Percentiles rank a stretch among this genome's conserved stretches.
Evolutionary conservation across 2,329 filamentous ascomycete species (phyloP).

Genomic region (Microdochium bolleyi): DNA sequence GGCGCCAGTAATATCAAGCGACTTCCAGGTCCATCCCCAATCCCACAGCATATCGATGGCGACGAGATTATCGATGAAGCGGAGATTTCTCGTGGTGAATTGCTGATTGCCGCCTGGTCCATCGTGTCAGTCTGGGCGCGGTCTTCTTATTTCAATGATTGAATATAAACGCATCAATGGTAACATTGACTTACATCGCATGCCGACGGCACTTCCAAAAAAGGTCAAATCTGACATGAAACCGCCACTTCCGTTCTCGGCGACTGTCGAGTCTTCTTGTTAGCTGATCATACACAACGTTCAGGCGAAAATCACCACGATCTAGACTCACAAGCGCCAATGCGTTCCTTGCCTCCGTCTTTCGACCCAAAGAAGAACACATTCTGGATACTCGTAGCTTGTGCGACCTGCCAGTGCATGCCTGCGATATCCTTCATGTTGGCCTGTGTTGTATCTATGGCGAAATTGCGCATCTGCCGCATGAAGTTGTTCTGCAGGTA

Average conservation of each 20-base stretch:
- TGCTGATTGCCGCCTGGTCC: constrained; percentile 50
- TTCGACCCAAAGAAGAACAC: constrained; percentile 22
- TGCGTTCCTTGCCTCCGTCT: constrained; percentile 19
- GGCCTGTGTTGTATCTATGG: constrained; percentile 45
- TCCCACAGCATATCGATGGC: not conserved
- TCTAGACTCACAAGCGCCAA: constrained; percentile 16
- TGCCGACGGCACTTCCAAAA: constrained; percentile 46
- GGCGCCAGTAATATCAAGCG: not conserved
- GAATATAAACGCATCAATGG: too few species aligned
- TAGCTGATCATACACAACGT: too few species aligned
- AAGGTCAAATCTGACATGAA: constrained; percentile 26
- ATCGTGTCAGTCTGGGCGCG: not conserved
- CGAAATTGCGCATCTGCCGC: constrained; percentile 48
- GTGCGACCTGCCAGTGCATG: constrained; percentile 6
- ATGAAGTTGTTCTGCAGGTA: constrained; percentile 43
- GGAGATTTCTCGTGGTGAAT: constrained; percentile 49
- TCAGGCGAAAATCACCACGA: too few species aligned
- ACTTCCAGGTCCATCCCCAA: not conserved
- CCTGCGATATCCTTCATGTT: constrained; percentile 16
- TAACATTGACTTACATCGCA: too few species aligned
- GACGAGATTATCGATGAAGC: constrained; percentile 32
- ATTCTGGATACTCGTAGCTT: constrained; percentile 8
- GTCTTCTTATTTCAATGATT: not conserved
- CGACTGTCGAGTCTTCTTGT: constrained; percentile 47
- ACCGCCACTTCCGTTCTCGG: constrained; percentile 29